Evolutionary conservation across 2,329 filamentous ascomycete genomes (phyloP), one percentile per base, ranked within the genome.

Genomic region (Phoma sp.): DNA sequence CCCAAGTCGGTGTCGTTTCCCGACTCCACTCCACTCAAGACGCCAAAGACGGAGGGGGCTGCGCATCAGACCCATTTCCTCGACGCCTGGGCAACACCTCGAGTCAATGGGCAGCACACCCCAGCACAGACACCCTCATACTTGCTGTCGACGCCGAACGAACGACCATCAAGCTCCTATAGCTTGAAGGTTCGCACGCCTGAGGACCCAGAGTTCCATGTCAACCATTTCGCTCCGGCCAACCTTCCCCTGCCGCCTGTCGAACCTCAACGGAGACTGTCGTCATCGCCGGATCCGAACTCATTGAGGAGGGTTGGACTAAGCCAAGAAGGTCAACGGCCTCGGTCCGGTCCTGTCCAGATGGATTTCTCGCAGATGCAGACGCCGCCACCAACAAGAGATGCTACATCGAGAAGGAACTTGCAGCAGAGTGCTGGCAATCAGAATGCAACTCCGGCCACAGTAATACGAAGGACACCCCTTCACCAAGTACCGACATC

Each of bases 361-460:
- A 77, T 77, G 76, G 72, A 77, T 53, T 67, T 71, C 12, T 75
- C 74, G 18, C 78, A 81, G 12, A 85, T 86, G 77, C 84, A 87
- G 71, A 87, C 84, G 11, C 84, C 84, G 28, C 84, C 84, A 42
- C 84, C 84, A 2, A 86, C 84, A 21, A 79, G 84, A 70, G 83
- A 79, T 57, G 74, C 77, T 46, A 78, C 83, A 15, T 82, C 80
- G 5, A 78, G 80, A 65, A 79, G 82, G 59, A 78, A 70, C 42
- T 61, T 72, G 42, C 67, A 71, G 40, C 72, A 76, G 32, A 62
- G 57, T 43, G 57, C 43, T 29, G 63, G 65, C 18, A 57, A 64
- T 38, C 69, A 65, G 6, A 60, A 67, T 50, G 58, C 61, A 34
- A 74, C 73, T 18, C 74, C 74, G 38, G 67, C 70, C 30, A 75